Percentiles rank a stretch among this genome's conserved stretches.
Conservation (phyloP, 1,284 basidiomycete species). For the Lentinus polychrous region DNA sequence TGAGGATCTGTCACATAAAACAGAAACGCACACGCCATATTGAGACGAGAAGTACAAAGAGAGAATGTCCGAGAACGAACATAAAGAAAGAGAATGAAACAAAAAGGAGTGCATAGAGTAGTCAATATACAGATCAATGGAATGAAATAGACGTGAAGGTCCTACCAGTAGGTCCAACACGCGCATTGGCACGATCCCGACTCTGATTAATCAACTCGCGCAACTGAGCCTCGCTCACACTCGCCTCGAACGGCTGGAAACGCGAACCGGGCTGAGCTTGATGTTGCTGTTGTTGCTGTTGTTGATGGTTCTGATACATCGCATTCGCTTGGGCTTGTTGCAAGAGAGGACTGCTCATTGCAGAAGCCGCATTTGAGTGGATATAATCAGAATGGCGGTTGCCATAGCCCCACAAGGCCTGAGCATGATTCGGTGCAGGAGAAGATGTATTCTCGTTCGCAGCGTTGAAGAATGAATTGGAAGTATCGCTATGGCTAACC, state of each 20-base stretch:
- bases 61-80: constrained; percentile 13
- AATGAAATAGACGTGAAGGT: constrained; percentile 37
- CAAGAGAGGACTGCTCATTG: constrained; percentile 39
- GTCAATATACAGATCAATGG: constrained; percentile 26
- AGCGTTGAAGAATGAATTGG: constrained; percentile 33
- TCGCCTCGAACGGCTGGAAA: constrained; percentile 52
- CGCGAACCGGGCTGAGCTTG: constrained; percentile 30
- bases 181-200: constrained; percentile 41
- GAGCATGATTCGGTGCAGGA: constrained; percentile 27
- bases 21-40: constrained; percentile 11
- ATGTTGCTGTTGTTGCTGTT: constrained; percentile 29
- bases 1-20: constrained; percentile 20
- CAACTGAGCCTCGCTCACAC: constrained; percentile 64
- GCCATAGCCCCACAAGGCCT: constrained; percentile 41
- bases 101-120: constrained; percentile 14
- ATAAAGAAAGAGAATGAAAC: constrained; percentile 19
- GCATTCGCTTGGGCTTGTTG: constrained; percentile 37
- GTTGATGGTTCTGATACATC: constrained; percentile 13
- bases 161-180: constrained; percentile 41
- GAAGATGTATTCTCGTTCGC: constrained; percentile 27
- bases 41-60: constrained; percentile 14
- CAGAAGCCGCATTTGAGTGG: constrained; percentile 31
- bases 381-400: constrained; percentile 37
- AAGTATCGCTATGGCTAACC: constrained; percentile 41
- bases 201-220: constrained; percentile 68